Base-by-base conservation (phyloP, 345 rosid species). In the Eucalyptus camaldulensis region DNA sequence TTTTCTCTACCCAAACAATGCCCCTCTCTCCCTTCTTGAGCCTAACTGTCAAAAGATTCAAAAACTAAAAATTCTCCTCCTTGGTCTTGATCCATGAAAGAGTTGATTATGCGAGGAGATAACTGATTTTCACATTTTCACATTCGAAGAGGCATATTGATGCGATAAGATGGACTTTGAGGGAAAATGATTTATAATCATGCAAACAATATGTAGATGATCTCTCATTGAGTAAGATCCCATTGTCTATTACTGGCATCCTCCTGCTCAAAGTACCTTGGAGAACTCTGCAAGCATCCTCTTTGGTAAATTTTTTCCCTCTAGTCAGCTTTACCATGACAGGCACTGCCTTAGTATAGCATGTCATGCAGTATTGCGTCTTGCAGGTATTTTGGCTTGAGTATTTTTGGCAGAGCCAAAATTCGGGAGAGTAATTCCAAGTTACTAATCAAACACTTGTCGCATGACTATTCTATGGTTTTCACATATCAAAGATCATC, bases 281-380 rank as follows among this genome's bases (percentile, higher is more conserved):
- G 95, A 98, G 86, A 98, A 98, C 92, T 93, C 99, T 3, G 95
- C 98, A 12, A 97, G 99, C 95, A 98, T 98, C 91, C 93, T 98
- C 58, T 97, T 97, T 24, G 99, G 99, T 96, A 94, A 89, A 94
- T 83, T 56, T 80, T 72, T 60, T 89, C 58, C 47, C 2, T 49
- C n/a, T 87, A 51, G 58, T 19, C 37, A 62, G 69, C 69, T 49
- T 24, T 50, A n/a, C 87, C 11, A n/a, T 44, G 16, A 7, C 25
- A 43, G 29, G 40, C 76, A n/a, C 76, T 29, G 76, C 76, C 76
- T 86, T 90, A 53, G 13, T 65, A 92, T 65, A 56, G 88, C 54
- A 58, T 40, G 80, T n/a, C 65, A 17, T 53, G 6, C 9, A 40
- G 76, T 65, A 15, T 65, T 65, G 11, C 1, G 40, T 65, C 88